Conservation (phyloP, 1,284 basidiomycete genomes). For the Moniliophthora roreri region DNA sequence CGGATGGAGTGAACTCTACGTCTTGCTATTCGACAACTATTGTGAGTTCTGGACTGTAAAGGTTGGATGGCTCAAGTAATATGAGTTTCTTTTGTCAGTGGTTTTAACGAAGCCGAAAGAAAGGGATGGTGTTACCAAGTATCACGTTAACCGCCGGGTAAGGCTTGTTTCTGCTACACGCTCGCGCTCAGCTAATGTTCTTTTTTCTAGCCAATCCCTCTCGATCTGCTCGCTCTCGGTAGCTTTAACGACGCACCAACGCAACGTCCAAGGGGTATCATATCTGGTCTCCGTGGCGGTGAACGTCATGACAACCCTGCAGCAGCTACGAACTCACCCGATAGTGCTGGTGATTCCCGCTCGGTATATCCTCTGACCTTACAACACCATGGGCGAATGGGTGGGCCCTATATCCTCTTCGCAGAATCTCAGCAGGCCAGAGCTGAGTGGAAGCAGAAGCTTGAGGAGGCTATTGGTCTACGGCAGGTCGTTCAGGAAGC, state of each 20-base stretch:
- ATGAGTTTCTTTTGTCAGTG: conserved; percentile 52
- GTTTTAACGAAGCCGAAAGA: conserved; percentile 85
- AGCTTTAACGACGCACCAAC: conserved; percentile 76
- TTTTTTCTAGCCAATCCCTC: conserved; percentile 71
- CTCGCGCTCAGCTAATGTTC: conserved; percentile 8
- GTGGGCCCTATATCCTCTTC: conserved; percentile 82
- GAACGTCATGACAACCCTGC: conserved; percentile 29
- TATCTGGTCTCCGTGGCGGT: conserved; percentile 49
- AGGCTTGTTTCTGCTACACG: background rate
- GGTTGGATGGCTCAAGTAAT: conserved; percentile 8
- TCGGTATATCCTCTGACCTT: conserved; percentile 82
- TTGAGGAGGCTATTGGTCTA: conserved; percentile 85
- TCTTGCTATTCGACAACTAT: conserved; percentile 92
- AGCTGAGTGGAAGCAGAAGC: conserved; percentile 84
- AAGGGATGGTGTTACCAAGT: conserved; percentile 70
- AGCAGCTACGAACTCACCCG: conserved; percentile 28
- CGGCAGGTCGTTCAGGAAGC: conserved; percentile 86
- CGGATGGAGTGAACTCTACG: conserved; percentile 84
- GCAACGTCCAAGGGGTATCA: conserved; percentile 60
- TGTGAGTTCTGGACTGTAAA: conserved; percentile 48
- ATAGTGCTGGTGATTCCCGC: conserved; percentile 56
- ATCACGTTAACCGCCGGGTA: conserved; percentile 78
- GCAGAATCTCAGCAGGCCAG: conserved; percentile 78
- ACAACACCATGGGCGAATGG: conserved; percentile 79
- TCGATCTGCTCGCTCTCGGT: conserved; percentile 79